Conservation (phyloP, 2,329 filamentous ascomycete genomes). For the Cladosporium sp. region DNA sequence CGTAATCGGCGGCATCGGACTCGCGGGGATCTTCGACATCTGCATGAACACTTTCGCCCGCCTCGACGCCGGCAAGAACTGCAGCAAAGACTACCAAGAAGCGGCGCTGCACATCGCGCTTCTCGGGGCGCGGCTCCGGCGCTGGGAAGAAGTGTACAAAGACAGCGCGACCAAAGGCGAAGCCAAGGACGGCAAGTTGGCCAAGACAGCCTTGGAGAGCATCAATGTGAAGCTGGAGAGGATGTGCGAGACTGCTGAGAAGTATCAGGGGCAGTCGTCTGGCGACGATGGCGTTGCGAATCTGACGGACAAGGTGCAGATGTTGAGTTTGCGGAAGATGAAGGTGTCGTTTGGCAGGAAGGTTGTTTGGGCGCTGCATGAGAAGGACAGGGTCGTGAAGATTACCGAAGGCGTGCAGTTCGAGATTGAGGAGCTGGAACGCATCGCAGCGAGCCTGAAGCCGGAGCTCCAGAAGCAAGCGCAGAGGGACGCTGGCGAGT, state of each 20-base stretch:
- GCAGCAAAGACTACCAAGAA: conserved; percentile 31
- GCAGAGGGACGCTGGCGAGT: neutral
- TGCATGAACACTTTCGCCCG: conserved; percentile 38
- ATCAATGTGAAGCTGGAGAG: conserved; percentile 9
- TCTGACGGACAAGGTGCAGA: neutral
- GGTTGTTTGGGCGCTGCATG: conserved; percentile 13
- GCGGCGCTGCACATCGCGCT: conserved; percentile 24
- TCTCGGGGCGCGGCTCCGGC: conserved; percentile 11
- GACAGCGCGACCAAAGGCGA: neutral
- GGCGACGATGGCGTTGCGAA: neutral
- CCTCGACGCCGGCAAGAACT: conserved; percentile 33
- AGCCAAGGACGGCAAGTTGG: neutral
- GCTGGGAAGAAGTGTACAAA: conserved; percentile 12
- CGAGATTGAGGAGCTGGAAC: neutral
- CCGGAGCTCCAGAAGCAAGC: neutral
- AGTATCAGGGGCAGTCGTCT: neutral
- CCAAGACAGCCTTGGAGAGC: conserved; percentile 6
- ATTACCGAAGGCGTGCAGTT: neutral
- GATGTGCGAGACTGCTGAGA: neutral
- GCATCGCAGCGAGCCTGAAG: neutral
- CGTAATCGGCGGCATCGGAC: conserved; percentile 27
- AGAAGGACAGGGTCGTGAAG: conserved; percentile 10
- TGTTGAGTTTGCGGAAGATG: neutral
- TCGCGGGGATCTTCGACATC: conserved; percentile 34
- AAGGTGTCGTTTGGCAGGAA: neutral